phyloP scores from a whole-genome alignment of 176 grass and related monocot genomes.

The Phoenix dactylifera region DNA sequence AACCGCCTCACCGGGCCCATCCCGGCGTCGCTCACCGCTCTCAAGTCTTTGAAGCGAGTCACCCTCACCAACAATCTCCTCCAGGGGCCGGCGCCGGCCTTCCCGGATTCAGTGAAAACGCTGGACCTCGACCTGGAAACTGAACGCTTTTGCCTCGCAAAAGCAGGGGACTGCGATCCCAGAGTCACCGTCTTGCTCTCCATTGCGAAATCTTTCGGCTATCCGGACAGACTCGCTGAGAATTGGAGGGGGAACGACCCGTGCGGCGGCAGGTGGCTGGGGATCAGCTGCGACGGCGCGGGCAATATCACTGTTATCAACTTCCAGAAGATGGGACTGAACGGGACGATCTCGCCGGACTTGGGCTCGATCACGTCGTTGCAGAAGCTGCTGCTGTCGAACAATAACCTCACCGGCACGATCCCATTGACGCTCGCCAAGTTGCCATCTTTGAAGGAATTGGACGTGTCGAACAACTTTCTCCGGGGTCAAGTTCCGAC shows the following conservation, averaged over 20 bases:
- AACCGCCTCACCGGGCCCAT: conserved; percentile 63
- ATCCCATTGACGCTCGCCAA: conserved; percentile 42
- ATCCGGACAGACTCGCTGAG: conserved; percentile 26
- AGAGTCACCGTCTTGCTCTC: conserved; percentile 56
- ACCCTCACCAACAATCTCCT: conserved; percentile 55
- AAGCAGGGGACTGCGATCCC: conserved; percentile 50
- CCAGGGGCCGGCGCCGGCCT: conserved; percentile 46
- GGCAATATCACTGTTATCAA: conserved; percentile 41
- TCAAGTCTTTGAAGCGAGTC: conserved; percentile 36
- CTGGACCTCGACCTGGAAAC: neutral
- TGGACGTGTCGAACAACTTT: conserved; percentile 68
- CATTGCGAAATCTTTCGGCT: conserved; percentile 54
- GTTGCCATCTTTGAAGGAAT: conserved; percentile 28
- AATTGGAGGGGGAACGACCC: conserved; percentile 63
- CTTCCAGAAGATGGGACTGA: conserved; percentile 31
- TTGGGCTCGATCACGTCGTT: conserved; percentile 49
- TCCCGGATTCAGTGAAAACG: neutral
- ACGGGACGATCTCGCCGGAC: conserved; percentile 47
- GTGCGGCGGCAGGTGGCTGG: conserved; percentile 19
- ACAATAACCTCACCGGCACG: conserved; percentile 65
- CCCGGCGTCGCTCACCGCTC: conserved; percentile 32
- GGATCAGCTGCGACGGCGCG: conserved; percentile 26
- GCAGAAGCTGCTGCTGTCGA: conserved; percentile 27
- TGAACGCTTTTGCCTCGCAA: conserved; percentile 40
- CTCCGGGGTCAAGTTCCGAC: conserved; percentile 53